phyloP scores from a whole-genome alignment of 2,329 filamentous ascomycete species.

The Gyromitra esculenta region DNA sequence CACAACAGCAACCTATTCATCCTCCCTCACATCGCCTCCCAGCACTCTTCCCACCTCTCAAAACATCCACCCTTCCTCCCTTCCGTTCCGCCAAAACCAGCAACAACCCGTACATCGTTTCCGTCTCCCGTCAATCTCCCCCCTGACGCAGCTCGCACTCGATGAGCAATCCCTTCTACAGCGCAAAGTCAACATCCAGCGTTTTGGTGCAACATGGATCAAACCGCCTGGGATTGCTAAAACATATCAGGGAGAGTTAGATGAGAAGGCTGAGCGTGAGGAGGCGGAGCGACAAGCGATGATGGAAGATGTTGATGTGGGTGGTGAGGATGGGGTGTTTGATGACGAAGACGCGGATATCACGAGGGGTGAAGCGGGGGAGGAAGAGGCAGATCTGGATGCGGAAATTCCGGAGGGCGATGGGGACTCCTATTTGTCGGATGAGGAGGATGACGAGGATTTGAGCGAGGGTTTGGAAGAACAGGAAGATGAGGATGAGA shows the following conservation, averaged over 20 bases:
- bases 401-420: constrained; percentile 62
- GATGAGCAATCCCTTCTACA: constrained; percentile 81
- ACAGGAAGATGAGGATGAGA: constrained; percentile 64
- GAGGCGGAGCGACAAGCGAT: constrained; percentile 83
- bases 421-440: constrained; percentile 61
- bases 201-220: constrained; percentile 90
- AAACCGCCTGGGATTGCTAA: constrained; percentile 87
- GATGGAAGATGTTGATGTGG: constrained; percentile 64
- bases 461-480: constrained; percentile 66
- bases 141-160: constrained; percentile 61
- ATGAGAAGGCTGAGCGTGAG: constrained; percentile 87
- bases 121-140: constrained; percentile 54
- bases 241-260: constrained; percentile 86
- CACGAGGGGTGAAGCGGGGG: constrained; percentile 58
- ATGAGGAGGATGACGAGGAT: constrained; percentile 63
- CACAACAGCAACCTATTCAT: constrained; percentile 58
- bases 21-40: constrained; percentile 56
- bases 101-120: constrained; percentile 40
- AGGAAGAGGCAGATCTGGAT: constrained; percentile 62
- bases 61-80: constrained; percentile 48
- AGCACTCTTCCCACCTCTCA: constrained; percentile 50
- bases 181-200: constrained; percentile 81
- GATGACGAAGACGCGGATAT: constrained; percentile 61
- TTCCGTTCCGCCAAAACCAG: constrained; percentile 59
- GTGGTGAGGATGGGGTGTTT: constrained; percentile 60